These are phyloP conservation scores for Vigna reflexopilosa DNA, from an alignment of 306 rosid genomes.

Conservation along the genomic window DNA sequence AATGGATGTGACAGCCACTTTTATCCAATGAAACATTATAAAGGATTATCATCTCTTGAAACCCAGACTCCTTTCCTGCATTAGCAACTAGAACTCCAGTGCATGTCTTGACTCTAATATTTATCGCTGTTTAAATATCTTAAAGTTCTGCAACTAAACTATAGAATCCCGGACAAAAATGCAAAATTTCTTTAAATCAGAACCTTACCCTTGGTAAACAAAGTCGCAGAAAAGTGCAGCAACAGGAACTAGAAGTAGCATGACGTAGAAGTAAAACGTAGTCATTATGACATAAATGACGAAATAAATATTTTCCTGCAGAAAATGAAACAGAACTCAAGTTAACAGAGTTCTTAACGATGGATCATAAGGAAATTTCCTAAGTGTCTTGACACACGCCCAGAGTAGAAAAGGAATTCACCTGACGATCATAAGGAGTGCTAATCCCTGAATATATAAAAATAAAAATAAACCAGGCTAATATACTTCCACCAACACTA, in stretches of 20 bases:
- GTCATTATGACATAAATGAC: conserved; percentile 91
- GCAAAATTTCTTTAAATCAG: conserved; percentile 19
- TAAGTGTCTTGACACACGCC: conserved; percentile 19
- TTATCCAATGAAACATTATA: background rate
- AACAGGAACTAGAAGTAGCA: conserved; percentile 79
- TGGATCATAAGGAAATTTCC: conserved; percentile 11
- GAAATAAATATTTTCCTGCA: conserved; percentile 89
- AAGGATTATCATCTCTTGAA: conserved; percentile 20
- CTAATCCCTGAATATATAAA: conserved; percentile 74
- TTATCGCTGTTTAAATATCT: background rate
- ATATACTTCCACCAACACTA: conserved; percentile 93
- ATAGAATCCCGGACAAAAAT: background rate
- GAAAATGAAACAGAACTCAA: conserved; percentile 34
- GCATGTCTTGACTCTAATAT: conserved; percentile 1
- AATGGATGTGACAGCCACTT: conserved; percentile 2
- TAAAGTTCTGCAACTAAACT: conserved; percentile 19
- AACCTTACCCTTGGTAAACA: conserved; percentile 84
- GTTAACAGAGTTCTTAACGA: conserved; percentile 13
- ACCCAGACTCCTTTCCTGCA: background rate
- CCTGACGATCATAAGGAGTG: conserved; percentile 77
- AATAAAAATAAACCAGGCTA: conserved; percentile 86
- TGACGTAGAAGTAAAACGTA: conserved; percentile 79
- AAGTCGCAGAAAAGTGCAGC: conserved; percentile 90
- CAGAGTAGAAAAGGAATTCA: conserved; percentile 45
- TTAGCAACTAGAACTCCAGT: conserved; percentile 8